These are phyloP conservation scores for Rhizodiscina lignyota DNA, from an alignment of 495 filamentous ascomycete species.

Conservation along the genomic window DNA sequence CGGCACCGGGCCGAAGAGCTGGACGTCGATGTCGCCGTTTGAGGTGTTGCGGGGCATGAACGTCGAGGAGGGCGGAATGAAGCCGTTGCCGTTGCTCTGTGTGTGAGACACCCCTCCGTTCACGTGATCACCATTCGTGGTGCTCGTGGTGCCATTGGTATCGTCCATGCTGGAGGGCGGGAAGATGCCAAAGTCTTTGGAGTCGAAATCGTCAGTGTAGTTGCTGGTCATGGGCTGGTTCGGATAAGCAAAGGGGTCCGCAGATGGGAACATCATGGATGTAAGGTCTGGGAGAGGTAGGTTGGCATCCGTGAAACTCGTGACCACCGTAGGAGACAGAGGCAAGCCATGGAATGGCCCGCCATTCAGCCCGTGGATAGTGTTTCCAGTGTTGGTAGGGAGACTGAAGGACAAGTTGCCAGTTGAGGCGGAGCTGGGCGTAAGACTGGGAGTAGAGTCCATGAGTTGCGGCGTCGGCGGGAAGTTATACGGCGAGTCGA, in stretches of 20 bases:
- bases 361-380: conserved; percentile 2
- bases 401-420: conserved; percentile 3
- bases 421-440: conserved; percentile 5
- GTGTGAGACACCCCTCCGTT: neutral
- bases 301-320: conserved; percentile 24
- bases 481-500: conserved; percentile 2
- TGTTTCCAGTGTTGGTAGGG: conserved; percentile 2
- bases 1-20: conserved; percentile 36
- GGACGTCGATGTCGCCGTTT: conserved; percentile 38
- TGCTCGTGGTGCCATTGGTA: neutral
- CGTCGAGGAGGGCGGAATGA: conserved; percentile 1
- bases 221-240: conserved; percentile 63
- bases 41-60: conserved; percentile 14
- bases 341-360: conserved; percentile 3
- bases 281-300: conserved; percentile 52
- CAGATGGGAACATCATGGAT: conserved; percentile 83
- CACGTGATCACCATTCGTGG: neutral
- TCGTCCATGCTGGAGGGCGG: neutral
- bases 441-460: conserved; percentile 10
- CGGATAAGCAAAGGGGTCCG: conserved; percentile 81
- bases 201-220: conserved; percentile 32
- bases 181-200: conserved; percentile 21
- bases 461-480: conserved; percentile 5
- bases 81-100: conserved; percentile 1
- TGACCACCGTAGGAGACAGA: conserved; percentile 9